Evolutionary conservation across 2,329 filamentous ascomycete genomes (phyloP).

Genomic region (Shiraia bambusicola): DNA sequence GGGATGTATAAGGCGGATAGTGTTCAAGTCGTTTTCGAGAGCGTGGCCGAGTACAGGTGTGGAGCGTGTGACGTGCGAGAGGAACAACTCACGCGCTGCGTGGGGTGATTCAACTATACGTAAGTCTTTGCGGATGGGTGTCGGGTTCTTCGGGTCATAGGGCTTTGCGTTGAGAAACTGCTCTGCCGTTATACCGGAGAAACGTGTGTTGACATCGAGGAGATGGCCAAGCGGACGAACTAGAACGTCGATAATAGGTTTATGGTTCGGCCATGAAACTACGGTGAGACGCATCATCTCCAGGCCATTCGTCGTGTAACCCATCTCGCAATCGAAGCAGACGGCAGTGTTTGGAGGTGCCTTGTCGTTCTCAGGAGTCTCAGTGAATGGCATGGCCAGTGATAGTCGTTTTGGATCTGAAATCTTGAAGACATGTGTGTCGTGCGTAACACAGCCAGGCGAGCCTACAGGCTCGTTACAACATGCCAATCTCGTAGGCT

Average conservation of each 20-base stretch:
- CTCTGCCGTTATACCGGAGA: conserved; percentile 80
- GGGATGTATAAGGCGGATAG: conserved; percentile 79
- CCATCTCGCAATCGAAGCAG: conserved; percentile 97
- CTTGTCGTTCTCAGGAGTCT: conserved; percentile 68
- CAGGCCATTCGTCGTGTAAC: conserved; percentile 83
- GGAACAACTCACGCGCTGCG: conserved; percentile 73
- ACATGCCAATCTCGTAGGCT: conserved; percentile 69
- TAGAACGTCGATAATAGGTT: conserved; percentile 76
- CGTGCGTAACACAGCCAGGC: conserved; percentile 71
- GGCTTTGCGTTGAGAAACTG: conserved; percentile 67
- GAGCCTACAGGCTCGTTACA: conserved; percentile 75
- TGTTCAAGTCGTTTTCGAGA: conserved; percentile 92
- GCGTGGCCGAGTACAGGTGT: conserved; percentile 92
- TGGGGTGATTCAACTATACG: conserved; percentile 75
- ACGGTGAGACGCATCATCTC: conserved; percentile 90
- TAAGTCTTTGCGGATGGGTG: conserved; percentile 47
- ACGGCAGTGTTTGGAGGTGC: conserved; percentile 59
- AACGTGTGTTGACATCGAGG: conserved; percentile 87
- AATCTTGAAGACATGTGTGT: conserved; percentile 85
- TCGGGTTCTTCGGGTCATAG: conserved; percentile 29
- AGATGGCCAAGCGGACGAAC: conserved; percentile 82
- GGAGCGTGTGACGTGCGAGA: conserved; percentile 69
- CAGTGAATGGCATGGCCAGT: conserved; percentile 73
- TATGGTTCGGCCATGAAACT: conserved; percentile 79
- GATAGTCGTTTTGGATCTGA: conserved; percentile 75